Evolutionary conservation across 805 yeast genomes (phyloP), one percentile per base, ranked within the genome.

Genomic region (Candida golubevii): DNA sequence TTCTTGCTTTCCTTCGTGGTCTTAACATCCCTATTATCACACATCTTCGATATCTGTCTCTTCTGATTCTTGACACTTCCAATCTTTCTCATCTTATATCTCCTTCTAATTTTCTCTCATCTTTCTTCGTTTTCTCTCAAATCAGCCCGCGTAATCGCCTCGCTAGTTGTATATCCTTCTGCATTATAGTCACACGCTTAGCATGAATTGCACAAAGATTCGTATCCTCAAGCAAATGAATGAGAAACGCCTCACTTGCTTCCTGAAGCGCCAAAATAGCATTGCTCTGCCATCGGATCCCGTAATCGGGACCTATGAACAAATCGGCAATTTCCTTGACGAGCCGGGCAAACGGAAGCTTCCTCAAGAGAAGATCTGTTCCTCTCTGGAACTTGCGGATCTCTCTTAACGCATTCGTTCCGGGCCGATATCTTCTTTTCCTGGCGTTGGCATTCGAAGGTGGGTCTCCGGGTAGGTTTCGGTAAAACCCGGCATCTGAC

Each of bases 121-220:
- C 23, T 3, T 18, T 18, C 23, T 18, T 18, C 23, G 5, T 3
- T 18, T 18, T 18, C 23, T 18, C 15, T 35, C 45, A 57, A 28
- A 54, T 39, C 38, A 58, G 74, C 6, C 89, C 90, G 54, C 90
- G 73, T 35, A 85, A 78, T 62, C 91, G 71, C 66, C 93, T 74
- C 3, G 93, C 93, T 51, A 85, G 66, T 57, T 85, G 90, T 48
- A 85, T 80, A 59, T 85, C 95, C 61, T 82, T 84, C 56, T 83
- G 85, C 91, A 85, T 85, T 30, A 85, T 83, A 0, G 95, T 85
- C n/a, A 85, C 88, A 54, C 95, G 66, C 57, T 82, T 84, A 1
- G 89, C 90, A 62, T 85, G 93, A 33, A 85, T 65, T 11, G 93
- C 93, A 61, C 88, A 71, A 33, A 85, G 59, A 54, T 85, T 85